Base-by-base conservation (phyloP, 31 red algal species). In the Odonthalia washingtoniensis region DNA sequence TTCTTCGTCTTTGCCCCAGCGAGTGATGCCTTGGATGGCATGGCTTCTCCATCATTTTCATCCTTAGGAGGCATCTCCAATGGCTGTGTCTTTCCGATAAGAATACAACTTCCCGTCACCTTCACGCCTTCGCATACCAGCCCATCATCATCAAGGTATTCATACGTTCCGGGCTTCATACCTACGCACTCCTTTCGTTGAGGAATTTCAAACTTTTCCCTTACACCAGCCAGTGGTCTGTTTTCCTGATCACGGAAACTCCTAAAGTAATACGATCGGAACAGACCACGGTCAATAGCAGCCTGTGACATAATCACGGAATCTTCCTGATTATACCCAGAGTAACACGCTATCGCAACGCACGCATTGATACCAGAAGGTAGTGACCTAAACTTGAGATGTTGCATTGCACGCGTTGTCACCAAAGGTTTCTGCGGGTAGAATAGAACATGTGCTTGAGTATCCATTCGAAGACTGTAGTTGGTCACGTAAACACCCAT, bases 261-360 rank as follows among this genome's bases (percentile, higher is more conserved):
- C 43, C 92, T 67, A 65, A 95, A 97, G 74, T 95, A 96, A 5
- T 93, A 88, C 1, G 97, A 96, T 26, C 95, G 92, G 53, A 96
- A 95, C 24, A 99, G 68, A 1, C 97, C 97, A 4, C 97, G 75
- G 80, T 99, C 97, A 70, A 97, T 91, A 33, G 88, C 97, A 32
- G 87, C 77, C 85, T 99, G 94, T 36, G 86, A 92, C 91, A 99
- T 91, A 67, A 99, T 99, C 16, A 99, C 84, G 21, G 97, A 96
- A 91, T 99, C 97, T 80, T 99, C 97, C 75, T 97, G 94, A 72
- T 99, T 97, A 84, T 95, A 99, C 37, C 97, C 97, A 63, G 97
- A 97, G 61, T 99, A 99, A 61, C 97, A 97, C 5, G 95, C 94
- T 84, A 99, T 97, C 24, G 97, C 97, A 5, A 97, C 94, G 30